Percentiles rank a stretch among this genome's conserved stretches.
phyloP scores from a whole-genome alignment of 2,329 filamentous ascomycete species.

The Epichloe scottii region DNA sequence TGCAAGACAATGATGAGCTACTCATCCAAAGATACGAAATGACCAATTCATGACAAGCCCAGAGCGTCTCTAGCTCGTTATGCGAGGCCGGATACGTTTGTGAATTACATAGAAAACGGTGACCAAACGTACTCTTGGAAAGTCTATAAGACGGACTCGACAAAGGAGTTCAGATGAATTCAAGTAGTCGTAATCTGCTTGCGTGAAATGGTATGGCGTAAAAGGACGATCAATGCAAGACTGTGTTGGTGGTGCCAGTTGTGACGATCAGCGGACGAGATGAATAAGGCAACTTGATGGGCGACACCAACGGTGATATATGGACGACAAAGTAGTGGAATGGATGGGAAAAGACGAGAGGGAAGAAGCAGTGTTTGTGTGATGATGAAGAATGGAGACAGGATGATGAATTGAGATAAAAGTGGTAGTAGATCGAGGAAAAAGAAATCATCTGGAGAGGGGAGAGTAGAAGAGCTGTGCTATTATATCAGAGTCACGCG shows the following conservation, averaged over 20 bases:
- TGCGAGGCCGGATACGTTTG: background rate
- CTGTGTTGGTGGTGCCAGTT: background rate
- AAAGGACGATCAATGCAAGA: background rate
- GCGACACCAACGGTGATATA: background rate
- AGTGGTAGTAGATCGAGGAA: background rate
- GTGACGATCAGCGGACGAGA: background rate
- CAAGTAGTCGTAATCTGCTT: background rate
- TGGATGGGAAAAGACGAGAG: background rate
- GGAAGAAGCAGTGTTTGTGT: background rate
- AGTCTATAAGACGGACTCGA: background rate
- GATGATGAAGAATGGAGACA: slow-evolving; percentile 3
- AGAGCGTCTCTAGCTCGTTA: background rate
- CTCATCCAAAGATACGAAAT: background rate
- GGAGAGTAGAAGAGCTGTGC: slow-evolving; percentile 8
- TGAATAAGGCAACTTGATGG: background rate
- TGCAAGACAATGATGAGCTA: background rate
- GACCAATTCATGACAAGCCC: background rate
- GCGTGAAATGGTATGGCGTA: background rate
- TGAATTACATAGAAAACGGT: background rate
- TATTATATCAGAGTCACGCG: slow-evolving; percentile 14
- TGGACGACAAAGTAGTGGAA: background rate
- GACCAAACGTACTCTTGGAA: background rate
- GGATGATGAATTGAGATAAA: slow-evolving; percentile 3
- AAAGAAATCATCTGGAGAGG: background rate
- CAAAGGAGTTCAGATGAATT: background rate